Conservation (phyloP, 768 basidiomycete genomes). For the Lenzites betulinus region DNA sequence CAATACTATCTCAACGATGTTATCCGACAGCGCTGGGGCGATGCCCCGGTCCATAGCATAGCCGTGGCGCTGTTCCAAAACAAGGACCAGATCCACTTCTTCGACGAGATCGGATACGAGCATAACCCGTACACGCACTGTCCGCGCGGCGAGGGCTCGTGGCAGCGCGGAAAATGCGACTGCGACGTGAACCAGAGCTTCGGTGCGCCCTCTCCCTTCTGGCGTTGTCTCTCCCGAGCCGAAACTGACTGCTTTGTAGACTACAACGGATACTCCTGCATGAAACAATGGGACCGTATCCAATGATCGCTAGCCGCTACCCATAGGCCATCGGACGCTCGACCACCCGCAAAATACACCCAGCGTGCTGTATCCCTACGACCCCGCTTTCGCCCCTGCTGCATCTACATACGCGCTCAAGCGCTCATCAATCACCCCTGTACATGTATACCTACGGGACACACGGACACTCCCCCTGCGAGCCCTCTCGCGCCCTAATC, state of each 20-base stretch:
- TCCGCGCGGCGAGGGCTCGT: constrained; percentile 37
- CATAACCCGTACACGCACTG: constrained; percentile 61
- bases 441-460: not conserved
- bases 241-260: constrained; percentile 35
- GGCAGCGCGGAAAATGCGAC: constrained; percentile 46
- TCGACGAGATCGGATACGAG: constrained; percentile 69
- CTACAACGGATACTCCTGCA: constrained; percentile 59
- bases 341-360: not conserved
- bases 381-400: no score
- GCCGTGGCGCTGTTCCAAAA: constrained; percentile 48
- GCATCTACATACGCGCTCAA: not conserved
- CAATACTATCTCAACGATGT: not conserved
- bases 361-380: no score
- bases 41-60: constrained; percentile 52
- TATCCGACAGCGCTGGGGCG: constrained; percentile 39
- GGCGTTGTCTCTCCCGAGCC: not conserved
- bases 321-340: no score
- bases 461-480: not conserved
- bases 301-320: no score
- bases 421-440: not conserved
- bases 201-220: constrained; percentile 40
- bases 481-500: not conserved
- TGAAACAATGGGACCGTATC: constrained; percentile 51
- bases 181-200: constrained; percentile 58
- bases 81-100: constrained; percentile 70